Evolutionary conservation across 1,284 basidiomycete genomes (phyloP).

Genomic region (Vanrija sp.): DNA sequence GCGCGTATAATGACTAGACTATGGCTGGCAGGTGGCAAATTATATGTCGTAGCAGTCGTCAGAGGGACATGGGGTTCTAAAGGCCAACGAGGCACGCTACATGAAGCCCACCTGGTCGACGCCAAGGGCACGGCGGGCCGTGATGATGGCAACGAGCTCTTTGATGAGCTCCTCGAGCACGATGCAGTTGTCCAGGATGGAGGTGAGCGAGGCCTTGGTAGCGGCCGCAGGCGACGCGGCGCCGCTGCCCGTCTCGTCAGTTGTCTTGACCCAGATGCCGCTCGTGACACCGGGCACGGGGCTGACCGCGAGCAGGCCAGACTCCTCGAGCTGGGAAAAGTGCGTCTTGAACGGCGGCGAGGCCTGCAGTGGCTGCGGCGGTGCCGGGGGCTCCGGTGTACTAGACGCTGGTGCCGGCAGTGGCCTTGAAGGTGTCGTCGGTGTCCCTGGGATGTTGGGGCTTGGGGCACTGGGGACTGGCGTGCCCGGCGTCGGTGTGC

Average conservation of each 20-base stretch:
- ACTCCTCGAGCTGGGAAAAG: constrained; percentile 71
- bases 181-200: constrained; percentile 88
- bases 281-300: constrained; percentile 60
- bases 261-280: constrained; percentile 56
- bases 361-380: background rate
- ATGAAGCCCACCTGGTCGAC: constrained; percentile 60
- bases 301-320: constrained; percentile 61
- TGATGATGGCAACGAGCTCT: constrained; percentile 82
- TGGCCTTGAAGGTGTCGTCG: background rate
- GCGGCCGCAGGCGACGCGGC: background rate
- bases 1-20: too few relatives aligned
- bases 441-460: constrained; percentile 64
- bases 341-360: constrained; percentile 60
- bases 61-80: background rate
- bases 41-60: too few relatives aligned
- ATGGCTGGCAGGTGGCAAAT: too few relatives aligned
- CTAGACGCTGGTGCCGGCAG: background rate
- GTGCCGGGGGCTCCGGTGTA: background rate
- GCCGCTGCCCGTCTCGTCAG: background rate
- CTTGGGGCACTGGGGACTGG: background rate
- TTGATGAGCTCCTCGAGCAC: constrained; percentile 94
- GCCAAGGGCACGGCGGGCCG: constrained; percentile 77
- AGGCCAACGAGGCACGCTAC: background rate
- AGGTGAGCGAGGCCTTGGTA: constrained; percentile 66
- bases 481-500: background rate